phyloP scores from a whole-genome alignment of 2,329 filamentous ascomycete genomes.

The Septoria petroselini region DNA sequence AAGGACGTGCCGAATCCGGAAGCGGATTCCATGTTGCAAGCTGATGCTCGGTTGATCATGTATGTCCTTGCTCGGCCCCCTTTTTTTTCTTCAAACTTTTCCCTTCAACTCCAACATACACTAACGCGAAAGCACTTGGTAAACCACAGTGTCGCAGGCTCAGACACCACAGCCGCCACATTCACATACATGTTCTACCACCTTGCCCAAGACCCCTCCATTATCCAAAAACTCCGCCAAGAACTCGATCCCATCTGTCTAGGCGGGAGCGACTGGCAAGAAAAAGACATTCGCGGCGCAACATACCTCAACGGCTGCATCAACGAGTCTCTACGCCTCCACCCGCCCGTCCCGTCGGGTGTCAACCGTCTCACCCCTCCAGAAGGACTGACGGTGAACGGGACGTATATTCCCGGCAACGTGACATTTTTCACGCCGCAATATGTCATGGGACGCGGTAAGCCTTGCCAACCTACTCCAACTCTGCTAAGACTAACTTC shows the following conservation, averaged over 20 bases:
- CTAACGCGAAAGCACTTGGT: too few relatives aligned
- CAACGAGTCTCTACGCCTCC: constrained; percentile 45
- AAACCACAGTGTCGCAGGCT: constrained; percentile 44
- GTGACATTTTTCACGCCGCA: constrained; percentile 30
- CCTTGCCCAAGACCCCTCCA: constrained; percentile 35
- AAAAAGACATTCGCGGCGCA: constrained; percentile 29
- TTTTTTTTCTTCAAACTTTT: too few relatives aligned
- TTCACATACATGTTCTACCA: constrained; percentile 46
- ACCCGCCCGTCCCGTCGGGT: constrained; percentile 42
- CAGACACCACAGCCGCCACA: constrained; percentile 46
- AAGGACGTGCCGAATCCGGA: constrained; percentile 31
- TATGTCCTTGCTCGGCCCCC: too few relatives aligned
- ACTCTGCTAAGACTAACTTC: not conserved
- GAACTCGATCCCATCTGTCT: constrained; percentile 34
- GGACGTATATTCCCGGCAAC: constrained; percentile 37
- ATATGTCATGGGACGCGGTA: constrained; percentile 32
- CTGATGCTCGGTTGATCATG: constrained; percentile 38
- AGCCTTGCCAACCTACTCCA: constrained; percentile 2
- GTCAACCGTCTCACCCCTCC: constrained; percentile 40
- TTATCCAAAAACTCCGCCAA: constrained; percentile 36
- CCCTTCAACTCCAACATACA: too few relatives aligned
- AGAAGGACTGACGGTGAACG: constrained; percentile 40
- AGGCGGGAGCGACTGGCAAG: constrained; percentile 32
- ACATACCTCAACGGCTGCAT: constrained; percentile 39
- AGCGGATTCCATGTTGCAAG: constrained; percentile 33